Percentiles rank a stretch among this genome's conserved stretches.
Evolutionary conservation across 228 moss, liverwort and hornwort genomes (phyloP).

Genomic region (Sphagnum magellanicum): DNA sequence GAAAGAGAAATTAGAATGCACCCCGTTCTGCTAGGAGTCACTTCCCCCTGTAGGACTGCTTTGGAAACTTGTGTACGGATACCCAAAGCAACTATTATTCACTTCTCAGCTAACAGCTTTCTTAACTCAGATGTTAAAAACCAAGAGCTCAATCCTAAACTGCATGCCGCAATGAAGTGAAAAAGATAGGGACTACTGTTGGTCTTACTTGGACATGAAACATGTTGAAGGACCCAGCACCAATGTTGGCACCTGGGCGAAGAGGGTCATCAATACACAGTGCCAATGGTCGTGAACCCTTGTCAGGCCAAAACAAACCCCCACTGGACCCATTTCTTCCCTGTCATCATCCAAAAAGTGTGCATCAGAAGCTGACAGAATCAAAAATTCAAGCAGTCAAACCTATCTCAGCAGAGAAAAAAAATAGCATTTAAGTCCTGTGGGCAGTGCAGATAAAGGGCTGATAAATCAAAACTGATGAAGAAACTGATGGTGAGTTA

Average conservation of each 20-base stretch:
- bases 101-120: not conserved
- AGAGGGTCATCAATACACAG: slow-evolving; percentile 96
- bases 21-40: no score
- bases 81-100: not conserved
- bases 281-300: slow-evolving; percentile 61
- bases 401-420: no score
- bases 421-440: no score
- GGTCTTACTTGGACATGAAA: slow-evolving; percentile 79
- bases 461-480: no score
- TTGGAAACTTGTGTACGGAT: not conserved
- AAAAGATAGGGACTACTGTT: not conserved
- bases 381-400: no score
- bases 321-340: slow-evolving; percentile 66
- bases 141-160: not conserved
- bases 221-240: slow-evolving; percentile 96
- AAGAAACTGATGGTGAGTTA: no score
- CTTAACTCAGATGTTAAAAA: not conserved
- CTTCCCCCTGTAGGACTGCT: not conserved
- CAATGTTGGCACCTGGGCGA: slow-evolving; percentile 83
- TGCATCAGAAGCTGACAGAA: not conserved
- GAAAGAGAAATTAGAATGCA: no score
- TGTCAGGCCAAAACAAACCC: slow-evolving; percentile 74
- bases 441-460: no score
- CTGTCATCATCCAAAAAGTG: slow-evolving; percentile 22
- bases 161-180: not conserved